phyloP scores from a whole-genome alignment of 257 asterid genomes.

The Scutellaria baicalensis region DNA sequence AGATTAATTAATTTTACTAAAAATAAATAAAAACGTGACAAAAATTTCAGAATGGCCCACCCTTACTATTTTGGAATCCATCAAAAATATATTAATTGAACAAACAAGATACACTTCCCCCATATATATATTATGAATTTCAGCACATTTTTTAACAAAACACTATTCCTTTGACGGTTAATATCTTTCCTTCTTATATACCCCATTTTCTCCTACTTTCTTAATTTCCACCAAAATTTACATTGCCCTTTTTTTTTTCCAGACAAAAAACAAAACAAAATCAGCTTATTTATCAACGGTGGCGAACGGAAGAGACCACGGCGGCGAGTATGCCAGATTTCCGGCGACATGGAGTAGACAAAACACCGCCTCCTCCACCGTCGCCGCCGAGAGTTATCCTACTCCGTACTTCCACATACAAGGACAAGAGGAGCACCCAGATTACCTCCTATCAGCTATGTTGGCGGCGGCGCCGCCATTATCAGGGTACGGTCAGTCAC shows the following conservation, averaged over 20 bases:
- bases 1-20: no score
- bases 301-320: constrained; percentile 54
- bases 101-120: not conserved
- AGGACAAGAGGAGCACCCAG: constrained; percentile 18
- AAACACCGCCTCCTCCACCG: constrained; percentile 12
- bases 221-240: no score
- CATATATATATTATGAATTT: not conserved
- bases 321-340: constrained; percentile 28
- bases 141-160: not conserved
- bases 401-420: constrained; percentile 19
- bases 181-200: constrained; percentile 1
- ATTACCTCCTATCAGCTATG: constrained; percentile 23
- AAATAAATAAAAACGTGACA: no score
- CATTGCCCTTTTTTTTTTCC: not conserved
- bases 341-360: constrained; percentile 17
- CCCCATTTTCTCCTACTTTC: not conserved
- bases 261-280: not conserved
- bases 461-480: constrained; percentile 21
- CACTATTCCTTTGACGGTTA: constrained; percentile 14
- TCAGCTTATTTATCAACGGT: constrained; percentile 19
- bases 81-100: not conserved
- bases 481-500: constrained; percentile 19
- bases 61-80: no score
- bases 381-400: not conserved
- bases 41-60: no score